phyloP scores from a whole-genome alignment of 768 basidiomycete species.

The Podaxis rugospora region DNA sequence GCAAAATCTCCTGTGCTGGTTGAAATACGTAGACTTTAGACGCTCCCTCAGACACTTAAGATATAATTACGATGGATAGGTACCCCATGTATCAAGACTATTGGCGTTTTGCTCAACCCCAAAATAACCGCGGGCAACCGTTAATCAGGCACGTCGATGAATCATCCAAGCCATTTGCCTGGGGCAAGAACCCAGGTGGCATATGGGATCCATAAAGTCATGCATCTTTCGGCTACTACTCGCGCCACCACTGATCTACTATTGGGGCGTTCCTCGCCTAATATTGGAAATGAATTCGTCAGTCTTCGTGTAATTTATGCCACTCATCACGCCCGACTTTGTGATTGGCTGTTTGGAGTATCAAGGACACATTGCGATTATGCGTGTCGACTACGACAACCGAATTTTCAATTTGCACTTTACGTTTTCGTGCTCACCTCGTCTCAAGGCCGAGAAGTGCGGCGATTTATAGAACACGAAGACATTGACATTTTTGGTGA shows the following conservation, averaged over 20 bases:
- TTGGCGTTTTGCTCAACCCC: slow-evolving; percentile 42
- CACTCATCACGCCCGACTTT: neutral
- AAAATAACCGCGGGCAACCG: slow-evolving; percentile 55
- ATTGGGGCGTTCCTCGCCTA: slow-evolving; percentile 45
- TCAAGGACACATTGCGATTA: slow-evolving; percentile 22
- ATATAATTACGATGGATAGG: slow-evolving; percentile 1
- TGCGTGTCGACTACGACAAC: slow-evolving; percentile 27
- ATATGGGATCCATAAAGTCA: slow-evolving; percentile 22
- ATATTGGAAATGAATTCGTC: slow-evolving; percentile 39
- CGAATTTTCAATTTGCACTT: slow-evolving; percentile 24
- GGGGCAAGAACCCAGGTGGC: slow-evolving; percentile 48
- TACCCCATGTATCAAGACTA: slow-evolving; percentile 23
- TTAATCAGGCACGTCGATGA: slow-evolving; percentile 38
- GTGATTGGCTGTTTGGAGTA: slow-evolving; percentile 21
- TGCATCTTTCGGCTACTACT: neutral
- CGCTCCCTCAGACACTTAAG: neutral
- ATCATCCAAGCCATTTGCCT: slow-evolving; percentile 51
- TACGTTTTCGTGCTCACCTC: slow-evolving; percentile 23
- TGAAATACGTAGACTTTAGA: slow-evolving; percentile 27
- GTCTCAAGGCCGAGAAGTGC: slow-evolving; percentile 20
- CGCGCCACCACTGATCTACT: slow-evolving; percentile 32
- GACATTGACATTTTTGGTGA: slow-evolving; percentile 20
- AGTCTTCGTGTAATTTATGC: neutral
- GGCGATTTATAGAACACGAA: slow-evolving; percentile 23
- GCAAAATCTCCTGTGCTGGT: slow-evolving; percentile 50